Conservation (phyloP, 2,329 filamentous ascomycete genomes). For the Sordariomycetes sp. region DNA sequence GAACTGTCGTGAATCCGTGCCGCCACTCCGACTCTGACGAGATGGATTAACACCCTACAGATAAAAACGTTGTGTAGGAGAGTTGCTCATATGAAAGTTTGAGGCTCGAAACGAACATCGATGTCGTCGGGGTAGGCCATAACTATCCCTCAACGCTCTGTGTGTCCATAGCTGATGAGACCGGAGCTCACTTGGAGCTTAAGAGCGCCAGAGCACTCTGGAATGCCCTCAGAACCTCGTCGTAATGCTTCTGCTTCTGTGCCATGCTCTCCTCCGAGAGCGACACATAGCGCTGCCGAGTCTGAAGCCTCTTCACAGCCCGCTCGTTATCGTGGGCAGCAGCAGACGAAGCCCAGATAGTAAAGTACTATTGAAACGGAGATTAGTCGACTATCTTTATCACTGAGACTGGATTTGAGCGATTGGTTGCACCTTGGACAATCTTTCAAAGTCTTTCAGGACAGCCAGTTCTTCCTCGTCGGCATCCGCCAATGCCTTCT, state of each 20-base stretch:
- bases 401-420: not conserved
- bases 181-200: conserved; percentile 11
- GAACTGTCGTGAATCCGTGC: not conserved
- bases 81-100: no score
- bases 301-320: conserved; percentile 67
- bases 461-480: conserved; percentile 51
- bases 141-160: not conserved
- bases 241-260: conserved; percentile 60
- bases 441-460: conserved; percentile 49
- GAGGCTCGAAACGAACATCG: not conserved
- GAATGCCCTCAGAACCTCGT: conserved; percentile 48
- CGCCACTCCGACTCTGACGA: no score
- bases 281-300: conserved; percentile 63
- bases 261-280: conserved; percentile 59
- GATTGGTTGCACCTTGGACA: conserved; percentile 43
- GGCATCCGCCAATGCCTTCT: conserved; percentile 48
- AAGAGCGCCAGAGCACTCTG: conserved; percentile 47
- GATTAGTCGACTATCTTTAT: not conserved
- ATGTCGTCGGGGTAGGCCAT: not conserved
- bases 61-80: no score
- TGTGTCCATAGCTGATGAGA: not conserved
- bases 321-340: conserved; percentile 62
- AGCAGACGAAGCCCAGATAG: conserved; percentile 63
- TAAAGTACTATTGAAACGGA: conserved; percentile 51
- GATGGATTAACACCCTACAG: no score